Evolutionary conservation across 768 basidiomycete species (phyloP).

Genomic region (Fomitopsis serialis): DNA sequence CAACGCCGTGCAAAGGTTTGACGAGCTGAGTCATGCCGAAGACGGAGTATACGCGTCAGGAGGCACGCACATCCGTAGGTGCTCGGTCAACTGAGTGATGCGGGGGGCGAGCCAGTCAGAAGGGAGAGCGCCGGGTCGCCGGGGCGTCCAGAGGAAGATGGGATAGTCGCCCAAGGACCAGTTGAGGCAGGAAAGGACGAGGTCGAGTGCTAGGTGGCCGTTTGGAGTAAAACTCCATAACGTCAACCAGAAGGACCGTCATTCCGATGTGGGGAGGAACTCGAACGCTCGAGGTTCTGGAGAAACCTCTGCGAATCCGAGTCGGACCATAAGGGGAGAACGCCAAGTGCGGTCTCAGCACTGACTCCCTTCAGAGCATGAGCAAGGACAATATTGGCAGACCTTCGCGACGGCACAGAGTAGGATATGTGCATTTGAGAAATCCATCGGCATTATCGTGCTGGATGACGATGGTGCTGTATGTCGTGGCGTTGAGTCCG

Average conservation of each 20-base stretch:
- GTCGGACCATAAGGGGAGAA: slow-evolving; percentile 29
- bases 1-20: slow-evolving; percentile 39
- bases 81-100: slow-evolving; percentile 30
- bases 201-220: slow-evolving; percentile 27
- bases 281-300: slow-evolving; percentile 16
- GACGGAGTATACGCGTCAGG: slow-evolving; percentile 45
- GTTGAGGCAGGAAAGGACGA: slow-evolving; percentile 43
- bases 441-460: slow-evolving; percentile 37
- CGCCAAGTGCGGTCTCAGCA: slow-evolving; percentile 32
- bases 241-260: slow-evolving; percentile 42
- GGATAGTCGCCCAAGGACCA: slow-evolving; percentile 43
- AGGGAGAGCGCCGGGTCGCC: slow-evolving; percentile 20
- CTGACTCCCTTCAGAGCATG: slow-evolving; percentile 41
- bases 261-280: slow-evolving; percentile 15
- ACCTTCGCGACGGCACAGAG: slow-evolving; percentile 39
- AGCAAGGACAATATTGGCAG: slow-evolving; percentile 48
- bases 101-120: slow-evolving; percentile 30
- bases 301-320: slow-evolving; percentile 26
- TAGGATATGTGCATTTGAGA: slow-evolving; percentile 35
- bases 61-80: slow-evolving; percentile 32
- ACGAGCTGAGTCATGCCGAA: slow-evolving; percentile 40
- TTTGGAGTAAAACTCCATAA: slow-evolving; percentile 35
- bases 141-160: slow-evolving; percentile 45
- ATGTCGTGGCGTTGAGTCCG: slow-evolving; percentile 22
- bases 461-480: slow-evolving; percentile 27